Base-by-base conservation (phyloP, 1,284 basidiomycete species). In the Heliocybe sulcata region DNA sequence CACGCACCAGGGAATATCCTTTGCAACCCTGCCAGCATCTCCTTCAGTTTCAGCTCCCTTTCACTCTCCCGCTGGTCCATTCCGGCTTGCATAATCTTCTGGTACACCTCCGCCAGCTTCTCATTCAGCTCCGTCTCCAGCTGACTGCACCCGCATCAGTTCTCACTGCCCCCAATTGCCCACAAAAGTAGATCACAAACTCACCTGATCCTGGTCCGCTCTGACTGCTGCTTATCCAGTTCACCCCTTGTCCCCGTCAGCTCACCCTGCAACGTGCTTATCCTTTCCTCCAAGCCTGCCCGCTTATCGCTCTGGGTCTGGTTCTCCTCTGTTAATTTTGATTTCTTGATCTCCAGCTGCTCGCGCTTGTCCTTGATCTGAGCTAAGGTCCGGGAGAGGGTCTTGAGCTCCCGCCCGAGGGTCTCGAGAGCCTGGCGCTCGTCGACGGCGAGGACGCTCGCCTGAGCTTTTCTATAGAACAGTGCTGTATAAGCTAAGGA, bases 41-140 rank as follows among this genome's bases (percentile, higher is more conserved):
- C 94, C 67, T 94, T 94, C 59, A 97, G 74, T 64, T 81, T 85
- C 1, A 73, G 76, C 65, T 98, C 95, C 23, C 88, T 81, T 65
- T 98, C 94, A 0, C 85, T 86, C 69, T 98, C 92, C 51, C 84
- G 83, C 68, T 77, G 86, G 65, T 96, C 94, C 0, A 91, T 85
- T 25, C 91, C 90, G 1, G 93, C 93, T 67, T 94, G 89, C 20
- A 95, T 73, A 2, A 99, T 81, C 66, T 97, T 88, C 59, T 87
- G 82, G 66, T 93, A 90, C 11, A 91, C 81, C 23, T 85, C 85
- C 55, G 87, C 80, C 2, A 99, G 81, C 64, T 94, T 93, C 69
- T 97, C 95, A 66, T 96, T 96, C 47, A 91, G 80, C 64, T 97
- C 92, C 0, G 83, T 81, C 70, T 95, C 92, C 3, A 92, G 80